Evolutionary conservation across 139 green algal species (phyloP).

Genomic region (Raphidocelis subcapitata): DNA sequence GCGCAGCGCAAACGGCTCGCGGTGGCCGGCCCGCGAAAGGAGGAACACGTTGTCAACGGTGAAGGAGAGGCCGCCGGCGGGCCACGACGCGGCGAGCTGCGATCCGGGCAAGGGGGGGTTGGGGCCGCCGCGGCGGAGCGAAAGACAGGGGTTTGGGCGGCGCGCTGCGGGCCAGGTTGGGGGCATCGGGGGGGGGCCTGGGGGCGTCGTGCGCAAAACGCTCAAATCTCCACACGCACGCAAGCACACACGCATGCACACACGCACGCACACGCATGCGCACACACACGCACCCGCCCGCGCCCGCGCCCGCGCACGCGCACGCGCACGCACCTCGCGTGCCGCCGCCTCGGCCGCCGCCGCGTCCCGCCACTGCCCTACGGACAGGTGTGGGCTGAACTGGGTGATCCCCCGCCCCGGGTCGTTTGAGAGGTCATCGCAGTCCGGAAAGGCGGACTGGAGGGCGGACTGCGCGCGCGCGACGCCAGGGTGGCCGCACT

Average conservation of each 20-base stretch:
- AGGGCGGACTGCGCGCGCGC: conserved; percentile 37
- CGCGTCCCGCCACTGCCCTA: conserved; percentile 56
- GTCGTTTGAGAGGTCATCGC: conserved; percentile 55
- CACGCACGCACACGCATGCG: too few relatives aligned
- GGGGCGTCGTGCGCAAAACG: too few relatives aligned
- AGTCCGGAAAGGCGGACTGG: conserved; percentile 52
- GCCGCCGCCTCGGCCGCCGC: conserved; percentile 27
- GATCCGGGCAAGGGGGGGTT: neutral
- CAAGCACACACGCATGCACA: too few relatives aligned
- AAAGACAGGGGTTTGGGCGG: neutral
- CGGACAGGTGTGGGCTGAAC: conserved; percentile 67
- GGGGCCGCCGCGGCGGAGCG: neutral
- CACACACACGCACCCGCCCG: too few relatives aligned
- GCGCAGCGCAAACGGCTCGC: conserved; percentile 50
- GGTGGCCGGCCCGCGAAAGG: conserved; percentile 29
- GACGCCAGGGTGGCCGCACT: neutral
- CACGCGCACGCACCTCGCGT: neutral
- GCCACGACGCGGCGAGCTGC: neutral
- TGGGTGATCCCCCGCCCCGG: conserved; percentile 33
- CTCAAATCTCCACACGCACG: too few relatives aligned
- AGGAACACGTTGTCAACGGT: conserved; percentile 29
- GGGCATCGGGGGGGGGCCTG: too few relatives aligned
- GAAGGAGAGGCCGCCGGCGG: conserved; percentile 21
- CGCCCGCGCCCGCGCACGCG: neutral
- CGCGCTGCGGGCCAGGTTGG: neutral